phyloP scores from a whole-genome alignment of 2,329 filamentous ascomycete genomes.

The Penicillium sp. region DNA sequence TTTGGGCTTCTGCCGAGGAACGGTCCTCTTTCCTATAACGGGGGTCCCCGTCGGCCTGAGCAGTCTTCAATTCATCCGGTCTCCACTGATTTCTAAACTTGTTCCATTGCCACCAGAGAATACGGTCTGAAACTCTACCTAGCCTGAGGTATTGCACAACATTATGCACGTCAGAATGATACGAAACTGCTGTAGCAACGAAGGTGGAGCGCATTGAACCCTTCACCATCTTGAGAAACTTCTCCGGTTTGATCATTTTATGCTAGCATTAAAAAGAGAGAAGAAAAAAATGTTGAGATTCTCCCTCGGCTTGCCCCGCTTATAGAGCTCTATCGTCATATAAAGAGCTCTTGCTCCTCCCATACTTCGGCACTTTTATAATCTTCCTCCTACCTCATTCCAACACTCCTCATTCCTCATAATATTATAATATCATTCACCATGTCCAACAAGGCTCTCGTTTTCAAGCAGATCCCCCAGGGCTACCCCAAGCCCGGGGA shows the following conservation, averaged over 20 bases:
- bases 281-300: background rate
- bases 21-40: slow-evolving; percentile 31
- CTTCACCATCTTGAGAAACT: slow-evolving; percentile 28
- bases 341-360: slow-evolving; percentile 6
- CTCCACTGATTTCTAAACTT: slow-evolving; percentile 13
- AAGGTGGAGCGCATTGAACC: slow-evolving; percentile 17
- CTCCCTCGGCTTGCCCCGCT: slow-evolving; percentile 27
- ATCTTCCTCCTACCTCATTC: background rate
- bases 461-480: slow-evolving; percentile 70
- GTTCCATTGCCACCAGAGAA: slow-evolving; percentile 6
- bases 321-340: slow-evolving; percentile 6
- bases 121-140: too few species aligned
- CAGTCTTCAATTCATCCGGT: slow-evolving; percentile 22
- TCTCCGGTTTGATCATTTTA: slow-evolving; percentile 23
- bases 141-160: too few species aligned
- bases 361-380: background rate
- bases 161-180: background rate
- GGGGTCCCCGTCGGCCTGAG: slow-evolving; percentile 20
- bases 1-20: slow-evolving; percentile 5
- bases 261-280: slow-evolving; percentile 14
- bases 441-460: slow-evolving; percentile 67
- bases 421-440: slow-evolving; percentile 12
- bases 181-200: background rate
- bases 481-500: slow-evolving; percentile 70
- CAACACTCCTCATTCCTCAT: background rate